Evolutionary conservation across 2,329 filamentous ascomycete species (phyloP).

Genomic region (Byssochlamys sp.): DNA sequence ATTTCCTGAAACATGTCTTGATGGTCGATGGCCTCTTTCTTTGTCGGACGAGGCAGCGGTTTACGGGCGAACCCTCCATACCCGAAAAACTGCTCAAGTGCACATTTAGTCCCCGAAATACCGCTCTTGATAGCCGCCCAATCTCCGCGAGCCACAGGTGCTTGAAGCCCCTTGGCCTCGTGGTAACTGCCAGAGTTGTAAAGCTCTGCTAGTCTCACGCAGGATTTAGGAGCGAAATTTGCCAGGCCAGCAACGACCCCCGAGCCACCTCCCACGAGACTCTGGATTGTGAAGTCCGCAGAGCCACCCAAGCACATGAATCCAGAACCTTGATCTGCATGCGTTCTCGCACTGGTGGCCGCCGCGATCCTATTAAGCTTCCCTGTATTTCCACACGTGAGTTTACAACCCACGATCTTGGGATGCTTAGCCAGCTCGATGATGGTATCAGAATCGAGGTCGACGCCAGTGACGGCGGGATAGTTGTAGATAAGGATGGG

Average conservation of each 20-base stretch:
- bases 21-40: constrained; percentile 3
- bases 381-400: constrained; percentile 56
- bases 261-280: constrained; percentile 58
- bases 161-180: constrained; percentile 55
- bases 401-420: constrained; percentile 55
- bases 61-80: constrained; percentile 54
- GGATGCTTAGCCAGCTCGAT: constrained; percentile 41
- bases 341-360: constrained; percentile 53
- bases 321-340: constrained; percentile 59
- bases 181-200: constrained; percentile 49
- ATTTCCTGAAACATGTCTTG: constrained; percentile 1
- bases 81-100: constrained; percentile 50
- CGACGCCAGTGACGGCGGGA: constrained; percentile 52
- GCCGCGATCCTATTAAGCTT: constrained; percentile 52
- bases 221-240: constrained; percentile 60
- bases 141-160: constrained; percentile 55
- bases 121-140: constrained; percentile 61
- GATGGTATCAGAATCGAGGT: constrained; percentile 53
- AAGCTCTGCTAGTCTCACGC: constrained; percentile 50
- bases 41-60: constrained; percentile 40
- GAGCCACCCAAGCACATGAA: constrained; percentile 66
- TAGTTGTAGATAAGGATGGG: constrained; percentile 59
- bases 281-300: constrained; percentile 65
- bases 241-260: constrained; percentile 63
- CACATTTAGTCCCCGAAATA: constrained; percentile 59